phyloP scores from a whole-genome alignment of 2,329 filamentous ascomycete genomes.

The Annulohypoxylon truncatum region DNA sequence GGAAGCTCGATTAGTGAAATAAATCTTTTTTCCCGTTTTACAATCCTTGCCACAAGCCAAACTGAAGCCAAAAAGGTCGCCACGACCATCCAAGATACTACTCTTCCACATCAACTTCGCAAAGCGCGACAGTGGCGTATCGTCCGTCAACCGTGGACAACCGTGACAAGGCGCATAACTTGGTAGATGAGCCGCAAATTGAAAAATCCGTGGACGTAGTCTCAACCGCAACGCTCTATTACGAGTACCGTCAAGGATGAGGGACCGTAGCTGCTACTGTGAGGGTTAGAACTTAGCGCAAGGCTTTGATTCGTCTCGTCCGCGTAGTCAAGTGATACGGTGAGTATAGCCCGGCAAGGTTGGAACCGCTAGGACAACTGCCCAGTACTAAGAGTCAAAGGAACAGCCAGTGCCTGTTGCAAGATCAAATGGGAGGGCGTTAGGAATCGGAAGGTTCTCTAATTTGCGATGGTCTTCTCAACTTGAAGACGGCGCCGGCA shows the following conservation, averaged over 20 bases:
- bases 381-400: conserved; percentile 10
- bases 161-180: conserved; percentile 33
- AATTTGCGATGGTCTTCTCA: conserved; percentile 21
- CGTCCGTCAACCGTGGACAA: conserved; percentile 26
- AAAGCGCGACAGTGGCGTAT: conserved; percentile 22
- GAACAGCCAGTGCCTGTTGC: conserved; percentile 4
- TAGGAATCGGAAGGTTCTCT: conserved; percentile 3
- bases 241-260: conserved; percentile 10
- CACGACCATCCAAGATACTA: conserved; percentile 24
- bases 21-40: conserved; percentile 12
- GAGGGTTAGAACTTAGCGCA: conserved; percentile 18
- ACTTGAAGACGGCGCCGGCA: conserved; percentile 14
- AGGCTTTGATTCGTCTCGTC: conserved; percentile 18
- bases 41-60: conserved; percentile 23
- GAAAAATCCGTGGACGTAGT: not conserved
- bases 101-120: conserved; percentile 23
- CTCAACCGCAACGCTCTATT: conserved; percentile 15
- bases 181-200: not conserved
- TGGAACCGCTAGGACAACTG: conserved; percentile 5
- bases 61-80: conserved; percentile 12
- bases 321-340: conserved; percentile 2
- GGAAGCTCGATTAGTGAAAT: conserved; percentile 10
- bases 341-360: conserved; percentile 8
- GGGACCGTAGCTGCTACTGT: not conserved
- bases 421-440: conserved; percentile 8